These are phyloP conservation scores for Fomitopsis pinicola DNA, from an alignment of 1,284 basidiomycete genomes.

Conservation along the genomic window DNA sequence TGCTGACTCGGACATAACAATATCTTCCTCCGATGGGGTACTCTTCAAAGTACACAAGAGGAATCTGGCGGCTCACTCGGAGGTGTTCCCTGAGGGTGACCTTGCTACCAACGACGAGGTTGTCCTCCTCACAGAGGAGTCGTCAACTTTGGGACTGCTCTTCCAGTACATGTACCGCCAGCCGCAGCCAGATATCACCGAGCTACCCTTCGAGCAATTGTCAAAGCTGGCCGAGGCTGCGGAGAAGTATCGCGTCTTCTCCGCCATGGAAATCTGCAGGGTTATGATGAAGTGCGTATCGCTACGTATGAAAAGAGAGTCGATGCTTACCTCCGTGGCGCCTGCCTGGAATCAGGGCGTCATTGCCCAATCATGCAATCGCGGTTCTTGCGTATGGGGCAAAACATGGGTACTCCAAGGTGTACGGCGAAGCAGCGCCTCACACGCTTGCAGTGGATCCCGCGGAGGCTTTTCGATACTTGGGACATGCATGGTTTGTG, in stretches of 20 bases:
- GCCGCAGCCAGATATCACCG: slow-evolving; percentile 2
- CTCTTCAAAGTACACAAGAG: slow-evolving; percentile 14
- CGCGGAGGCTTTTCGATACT: not conserved
- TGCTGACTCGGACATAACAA: not conserved
- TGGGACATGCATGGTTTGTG: not conserved
- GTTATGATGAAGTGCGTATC: slow-evolving; percentile 6
- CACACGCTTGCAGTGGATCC: not conserved
- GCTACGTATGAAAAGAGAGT: not conserved
- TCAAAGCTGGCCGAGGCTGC: slow-evolving; percentile 10
- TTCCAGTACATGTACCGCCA: slow-evolving; percentile 12
- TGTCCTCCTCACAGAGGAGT: slow-evolving; percentile 20
- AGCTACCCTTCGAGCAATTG: not conserved
- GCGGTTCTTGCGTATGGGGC: slow-evolving; percentile 1
- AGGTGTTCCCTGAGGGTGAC: slow-evolving; percentile 10
- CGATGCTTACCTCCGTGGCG: too few relatives aligned
- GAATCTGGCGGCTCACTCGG: slow-evolving; percentile 13
- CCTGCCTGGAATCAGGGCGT: not conserved
- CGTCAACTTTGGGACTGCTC: slow-evolving; percentile 12
- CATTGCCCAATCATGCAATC: not conserved
- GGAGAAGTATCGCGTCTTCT: slow-evolving; percentile 12
- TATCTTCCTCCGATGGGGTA: slow-evolving; percentile 13
- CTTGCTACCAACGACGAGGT: slow-evolving; percentile 8
- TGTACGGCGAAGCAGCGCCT: not conserved
- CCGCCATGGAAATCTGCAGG: slow-evolving; percentile 9
- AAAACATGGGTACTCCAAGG: slow-evolving; percentile 1